Percentiles rank a stretch among this genome's conserved stretches.
Conservation (phyloP, 176 grass and related monocot genomes). For the Echinochloa phyllopogon region DNA sequence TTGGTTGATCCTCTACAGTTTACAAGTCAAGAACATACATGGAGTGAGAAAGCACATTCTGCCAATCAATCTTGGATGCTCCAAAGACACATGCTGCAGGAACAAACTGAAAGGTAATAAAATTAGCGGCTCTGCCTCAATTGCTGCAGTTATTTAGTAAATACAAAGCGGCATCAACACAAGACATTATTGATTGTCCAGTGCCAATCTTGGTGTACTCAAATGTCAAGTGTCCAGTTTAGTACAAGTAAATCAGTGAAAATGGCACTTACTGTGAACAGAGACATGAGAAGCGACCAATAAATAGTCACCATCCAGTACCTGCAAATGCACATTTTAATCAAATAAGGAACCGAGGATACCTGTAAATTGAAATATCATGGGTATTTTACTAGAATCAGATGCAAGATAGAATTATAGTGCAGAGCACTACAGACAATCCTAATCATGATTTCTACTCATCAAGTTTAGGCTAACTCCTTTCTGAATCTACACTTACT, state of each 20-base stretch:
- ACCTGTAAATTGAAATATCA: background rate
- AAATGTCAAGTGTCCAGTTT: background rate
- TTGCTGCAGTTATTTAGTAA: background rate
- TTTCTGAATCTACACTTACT: conserved; percentile 52
- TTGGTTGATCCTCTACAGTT: background rate
- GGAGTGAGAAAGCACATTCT: conserved; percentile 66
- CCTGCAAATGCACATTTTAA: conserved; percentile 44
- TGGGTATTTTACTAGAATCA: background rate
- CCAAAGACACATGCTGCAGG: conserved; percentile 88
- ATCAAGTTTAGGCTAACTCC: background rate
- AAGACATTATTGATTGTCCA: background rate
- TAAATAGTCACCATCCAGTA: conserved; percentile 71
- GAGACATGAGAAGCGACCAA: conserved; percentile 88
- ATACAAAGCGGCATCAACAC: background rate
- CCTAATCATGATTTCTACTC: background rate
- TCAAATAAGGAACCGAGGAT: conserved; percentile 5
- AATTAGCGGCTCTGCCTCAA: conserved; percentile 2
- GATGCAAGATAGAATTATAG: background rate
- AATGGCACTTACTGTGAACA: conserved; percentile 74
- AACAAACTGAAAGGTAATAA: conserved; percentile 66
- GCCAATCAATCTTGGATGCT: conserved; percentile 77
- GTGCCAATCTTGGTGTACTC: background rate
- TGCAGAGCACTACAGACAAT: background rate
- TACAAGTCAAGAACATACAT: conserved; percentile 54
- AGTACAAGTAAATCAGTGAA: conserved; percentile 16